Conservation (phyloP, 306 rosid genomes). For the Medicago truncatula region DNA sequence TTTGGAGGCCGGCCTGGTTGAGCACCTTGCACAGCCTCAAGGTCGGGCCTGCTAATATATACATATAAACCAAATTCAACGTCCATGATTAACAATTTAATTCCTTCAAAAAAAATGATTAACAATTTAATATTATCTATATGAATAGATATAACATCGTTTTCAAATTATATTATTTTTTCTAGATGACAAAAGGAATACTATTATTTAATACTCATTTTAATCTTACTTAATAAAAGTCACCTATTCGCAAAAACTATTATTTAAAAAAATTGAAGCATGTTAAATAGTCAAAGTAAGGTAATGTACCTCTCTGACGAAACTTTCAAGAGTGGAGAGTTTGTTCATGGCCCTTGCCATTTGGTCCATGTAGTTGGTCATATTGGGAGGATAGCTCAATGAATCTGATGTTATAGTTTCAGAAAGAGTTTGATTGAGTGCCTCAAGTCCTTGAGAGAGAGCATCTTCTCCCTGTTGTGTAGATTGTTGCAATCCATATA, state of each 20-base stretch:
- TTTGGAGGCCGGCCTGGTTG: too few relatives aligned
- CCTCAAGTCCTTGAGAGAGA: constrained; percentile 84
- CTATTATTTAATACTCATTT: background rate
- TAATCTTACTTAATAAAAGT: background rate
- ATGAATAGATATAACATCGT: background rate
- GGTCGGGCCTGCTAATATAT: too few relatives aligned
- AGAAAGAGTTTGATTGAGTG: constrained; percentile 76
- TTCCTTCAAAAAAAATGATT: too few relatives aligned
- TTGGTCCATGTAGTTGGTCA: constrained; percentile 96
- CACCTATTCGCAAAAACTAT: background rate
- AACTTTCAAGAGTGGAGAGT: constrained; percentile 82
- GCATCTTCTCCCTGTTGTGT: constrained; percentile 88
- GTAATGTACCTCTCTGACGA: constrained; percentile 82
- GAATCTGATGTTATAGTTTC: constrained; percentile 81
- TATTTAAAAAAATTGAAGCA: background rate
- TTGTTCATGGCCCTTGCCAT: constrained; percentile 94
- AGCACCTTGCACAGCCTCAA: too few relatives aligned
- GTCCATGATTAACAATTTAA: constrained; percentile 10
- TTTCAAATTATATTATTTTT: background rate
- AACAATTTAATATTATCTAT: constrained; percentile 3
- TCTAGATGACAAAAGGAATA: background rate
- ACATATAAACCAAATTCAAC: constrained; percentile 37
- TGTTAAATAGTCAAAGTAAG: constrained; percentile 23
- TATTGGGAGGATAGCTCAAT: constrained; percentile 72
- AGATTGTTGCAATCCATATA: constrained; percentile 88